Evolutionary conservation across 208 protist species (phyloP).

Genomic region (Trypanosoma conorhini): DNA sequence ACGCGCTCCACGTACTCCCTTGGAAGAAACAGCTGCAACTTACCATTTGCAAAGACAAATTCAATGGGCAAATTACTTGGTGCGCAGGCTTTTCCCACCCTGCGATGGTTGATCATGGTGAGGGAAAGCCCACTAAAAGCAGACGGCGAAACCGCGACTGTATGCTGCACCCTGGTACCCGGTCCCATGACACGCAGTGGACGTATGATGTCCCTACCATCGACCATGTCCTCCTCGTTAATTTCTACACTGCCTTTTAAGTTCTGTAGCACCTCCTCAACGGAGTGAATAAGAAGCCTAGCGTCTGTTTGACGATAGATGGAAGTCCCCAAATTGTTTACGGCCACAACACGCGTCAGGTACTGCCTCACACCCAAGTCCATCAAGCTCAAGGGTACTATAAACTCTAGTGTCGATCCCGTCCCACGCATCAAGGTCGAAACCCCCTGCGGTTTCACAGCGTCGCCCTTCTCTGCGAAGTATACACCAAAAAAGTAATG

Average conservation of each 20-base stretch:
- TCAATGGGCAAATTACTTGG: constrained; percentile 37
- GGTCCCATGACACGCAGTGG: constrained; percentile 37
- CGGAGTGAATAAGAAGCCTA: constrained; percentile 32
- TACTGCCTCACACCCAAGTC: constrained; percentile 13
- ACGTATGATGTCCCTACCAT: neutral
- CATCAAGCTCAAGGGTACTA: constrained; percentile 27
- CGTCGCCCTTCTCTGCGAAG: constrained; percentile 4
- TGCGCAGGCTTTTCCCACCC: constrained; percentile 40
- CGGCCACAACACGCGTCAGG: constrained; percentile 3
- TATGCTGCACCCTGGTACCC: constrained; percentile 47
- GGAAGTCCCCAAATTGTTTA: neutral
- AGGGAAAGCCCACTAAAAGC: constrained; percentile 39
- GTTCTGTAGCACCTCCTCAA: constrained; percentile 28
- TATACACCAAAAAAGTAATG: constrained; percentile 15
- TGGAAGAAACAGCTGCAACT: constrained; percentile 39
- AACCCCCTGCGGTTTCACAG: constrained; percentile 8
- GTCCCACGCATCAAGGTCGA: constrained; percentile 6
- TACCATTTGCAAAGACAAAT: constrained; percentile 43
- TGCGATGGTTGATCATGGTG: constrained; percentile 70
- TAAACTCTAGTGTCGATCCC: constrained; percentile 16
- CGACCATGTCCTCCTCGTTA: constrained; percentile 24
- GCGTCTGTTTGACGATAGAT: constrained; percentile 21
- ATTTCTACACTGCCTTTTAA: constrained; percentile 25
- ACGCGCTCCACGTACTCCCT: constrained; percentile 1
- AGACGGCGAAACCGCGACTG: constrained; percentile 35